A percentile compares a stretch with the other conserved stretches of the same genome.
Conservation (phyloP, 169 alveolate genomes). For the Babesia caballi region DNA sequence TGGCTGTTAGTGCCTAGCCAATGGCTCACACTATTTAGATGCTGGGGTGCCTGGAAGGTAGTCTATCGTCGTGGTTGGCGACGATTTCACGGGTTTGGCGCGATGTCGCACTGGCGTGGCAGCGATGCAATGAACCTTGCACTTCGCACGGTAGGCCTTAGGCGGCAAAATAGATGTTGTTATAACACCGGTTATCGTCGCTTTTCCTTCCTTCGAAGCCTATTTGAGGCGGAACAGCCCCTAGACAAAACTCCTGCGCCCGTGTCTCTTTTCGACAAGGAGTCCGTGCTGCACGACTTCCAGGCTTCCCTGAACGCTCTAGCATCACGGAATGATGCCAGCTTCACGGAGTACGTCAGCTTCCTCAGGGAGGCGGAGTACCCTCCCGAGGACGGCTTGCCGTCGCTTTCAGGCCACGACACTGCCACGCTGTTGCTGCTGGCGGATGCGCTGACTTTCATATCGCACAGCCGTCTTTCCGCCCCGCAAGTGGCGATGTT, state of each 20-base stretch:
- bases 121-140: background rate
- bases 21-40: too few species aligned
- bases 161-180: too few species aligned
- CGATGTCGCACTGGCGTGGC: slow-evolving; percentile 3
- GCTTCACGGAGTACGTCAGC: background rate
- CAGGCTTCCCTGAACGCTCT: slow-evolving; percentile 15
- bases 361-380: slow-evolving; percentile 1
- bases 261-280: slow-evolving; percentile 37
- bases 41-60: too few species aligned
- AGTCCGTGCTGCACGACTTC: slow-evolving; percentile 22
- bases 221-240: background rate
- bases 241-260: slow-evolving; percentile 3
- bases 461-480: background rate
- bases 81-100: too few species aligned
- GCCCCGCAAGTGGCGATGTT: background rate
- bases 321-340: background rate
- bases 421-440: background rate
- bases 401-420: background rate
- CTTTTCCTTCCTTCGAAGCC: background rate
- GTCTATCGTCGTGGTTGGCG: too few species aligned
- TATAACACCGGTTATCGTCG: background rate
- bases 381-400: slow-evolving; percentile 1
- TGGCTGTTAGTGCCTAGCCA: too few species aligned
- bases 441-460: slow-evolving; percentile 1
- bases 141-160: background rate